Conservation (phyloP, 495 filamentous ascomycete genomes). For the Cryomyces antarcticus region DNA sequence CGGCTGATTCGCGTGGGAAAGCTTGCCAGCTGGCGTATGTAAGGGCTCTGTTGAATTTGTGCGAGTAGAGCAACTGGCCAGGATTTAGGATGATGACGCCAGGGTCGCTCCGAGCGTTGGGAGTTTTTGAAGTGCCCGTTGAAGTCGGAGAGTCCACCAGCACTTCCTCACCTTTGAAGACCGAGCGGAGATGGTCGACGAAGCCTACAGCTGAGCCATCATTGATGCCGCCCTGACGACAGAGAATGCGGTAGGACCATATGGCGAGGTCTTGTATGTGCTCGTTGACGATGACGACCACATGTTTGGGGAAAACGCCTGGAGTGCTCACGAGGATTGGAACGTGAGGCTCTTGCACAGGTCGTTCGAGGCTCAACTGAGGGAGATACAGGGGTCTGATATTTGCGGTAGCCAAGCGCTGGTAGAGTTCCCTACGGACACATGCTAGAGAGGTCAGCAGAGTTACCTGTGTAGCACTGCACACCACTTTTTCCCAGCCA, state of each 20-base stretch:
- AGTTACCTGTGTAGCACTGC: too few relatives aligned
- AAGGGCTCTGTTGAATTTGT: slow-evolving; percentile 9
- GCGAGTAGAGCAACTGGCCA: slow-evolving; percentile 18
- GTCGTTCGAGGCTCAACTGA: slow-evolving; percentile 16
- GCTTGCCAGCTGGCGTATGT: slow-evolving; percentile 11
- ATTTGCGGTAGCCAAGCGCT: slow-evolving; percentile 12
- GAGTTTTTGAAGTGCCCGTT: background rate
- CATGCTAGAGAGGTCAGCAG: background rate
- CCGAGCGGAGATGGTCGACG: slow-evolving; percentile 21
- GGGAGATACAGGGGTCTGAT: slow-evolving; percentile 41
- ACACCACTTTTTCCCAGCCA: too few relatives aligned
- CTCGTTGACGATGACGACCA: slow-evolving; percentile 62
- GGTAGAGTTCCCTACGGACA: background rate
- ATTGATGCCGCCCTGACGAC: slow-evolving; percentile 36
- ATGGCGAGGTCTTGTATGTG: slow-evolving; percentile 49
- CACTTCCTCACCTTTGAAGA: too few relatives aligned
- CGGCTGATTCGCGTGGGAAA: slow-evolving; percentile 8
- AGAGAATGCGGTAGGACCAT: slow-evolving; percentile 45
- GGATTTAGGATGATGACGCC: slow-evolving; percentile 20
- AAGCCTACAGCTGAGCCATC: slow-evolving; percentile 44
- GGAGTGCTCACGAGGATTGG: slow-evolving; percentile 32
- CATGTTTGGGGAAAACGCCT: slow-evolving; percentile 17
- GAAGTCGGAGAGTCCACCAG: background rate
- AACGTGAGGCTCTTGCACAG: slow-evolving; percentile 31
- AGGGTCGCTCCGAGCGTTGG: slow-evolving; percentile 5